phyloP scores from a whole-genome alignment of 148 eudicot species.

The Persicaria tinctoria region DNA sequence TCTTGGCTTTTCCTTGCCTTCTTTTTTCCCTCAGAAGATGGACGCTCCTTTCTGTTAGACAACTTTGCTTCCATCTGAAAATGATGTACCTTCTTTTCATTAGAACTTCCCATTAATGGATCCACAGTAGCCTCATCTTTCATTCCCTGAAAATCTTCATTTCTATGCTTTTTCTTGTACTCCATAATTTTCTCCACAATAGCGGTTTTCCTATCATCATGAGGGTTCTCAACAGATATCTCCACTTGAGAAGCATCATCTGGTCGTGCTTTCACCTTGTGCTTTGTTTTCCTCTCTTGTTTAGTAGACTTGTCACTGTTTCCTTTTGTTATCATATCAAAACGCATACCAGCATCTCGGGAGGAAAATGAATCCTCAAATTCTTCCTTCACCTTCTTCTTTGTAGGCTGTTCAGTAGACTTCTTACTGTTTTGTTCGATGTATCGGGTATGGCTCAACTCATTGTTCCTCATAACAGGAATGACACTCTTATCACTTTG shows the following conservation, averaged over 20 bases:
- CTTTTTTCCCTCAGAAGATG: conserved; percentile 22
- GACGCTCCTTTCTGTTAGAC: conserved; percentile 17
- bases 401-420: background rate
- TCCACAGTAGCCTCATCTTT: conserved; percentile 18
- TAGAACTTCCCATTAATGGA: conserved; percentile 15
- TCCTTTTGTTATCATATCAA: background rate
- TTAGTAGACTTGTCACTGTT: background rate
- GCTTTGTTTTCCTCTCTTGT: conserved; percentile 2
- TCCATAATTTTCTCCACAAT: conserved; percentile 6
- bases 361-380: conserved; percentile 3
- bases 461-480: background rate
- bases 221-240: conserved; percentile 15
- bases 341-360: background rate
- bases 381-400: background rate
- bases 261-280: background rate
- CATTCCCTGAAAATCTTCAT: conserved; percentile 6
- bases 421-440: conserved; percentile 1
- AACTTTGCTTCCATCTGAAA: conserved; percentile 5
- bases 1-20: conserved; percentile 21
- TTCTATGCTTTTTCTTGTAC: conserved; percentile 12
- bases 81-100: conserved; percentile 12
- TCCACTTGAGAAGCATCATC: conserved; percentile 4
- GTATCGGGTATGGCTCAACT: background rate
- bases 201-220: conserved; percentile 16
- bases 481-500: background rate